Conservation (phyloP, 169 alveolate genomes). For the Plasmodium chabaudi region DNA sequence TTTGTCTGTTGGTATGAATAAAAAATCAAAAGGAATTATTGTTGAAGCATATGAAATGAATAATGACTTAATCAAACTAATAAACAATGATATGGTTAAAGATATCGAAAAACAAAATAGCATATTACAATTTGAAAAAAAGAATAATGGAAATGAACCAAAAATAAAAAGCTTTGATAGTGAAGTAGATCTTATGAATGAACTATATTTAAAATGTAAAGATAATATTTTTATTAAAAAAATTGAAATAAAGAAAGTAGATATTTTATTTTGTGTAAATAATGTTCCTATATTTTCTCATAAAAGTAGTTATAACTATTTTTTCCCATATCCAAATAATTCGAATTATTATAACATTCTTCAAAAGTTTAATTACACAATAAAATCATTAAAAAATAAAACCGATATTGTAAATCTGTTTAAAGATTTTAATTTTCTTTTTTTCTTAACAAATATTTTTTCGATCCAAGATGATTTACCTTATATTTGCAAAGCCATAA, state of each 20-base stretch:
- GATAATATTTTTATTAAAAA: conserved; percentile 49
- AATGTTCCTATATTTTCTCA: conserved; percentile 73
- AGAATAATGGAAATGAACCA: conserved; percentile 34
- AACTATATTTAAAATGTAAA: conserved; percentile 74
- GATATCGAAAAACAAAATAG: conserved; percentile 72
- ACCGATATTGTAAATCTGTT: conserved; percentile 49
- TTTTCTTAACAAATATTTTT: conserved; percentile 68
- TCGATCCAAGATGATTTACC: conserved; percentile 62
- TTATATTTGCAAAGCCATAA: conserved; percentile 50
- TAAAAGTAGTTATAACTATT: conserved; percentile 36
- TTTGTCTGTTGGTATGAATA: conserved; percentile 68
- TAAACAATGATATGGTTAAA: conserved; percentile 55
- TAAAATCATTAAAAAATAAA: conserved; percentile 37
- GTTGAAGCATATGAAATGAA: conserved; percentile 76
- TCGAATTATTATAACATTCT: conserved; percentile 45
- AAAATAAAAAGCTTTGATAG: conserved; percentile 66
- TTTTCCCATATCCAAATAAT: conserved; percentile 65
- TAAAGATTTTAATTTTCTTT: conserved; percentile 65
- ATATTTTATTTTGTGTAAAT: conserved; percentile 65
- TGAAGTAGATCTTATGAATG: conserved; percentile 74
- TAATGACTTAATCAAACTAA: conserved; percentile 47
- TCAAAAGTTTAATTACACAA: conserved; percentile 61
- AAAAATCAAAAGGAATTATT: conserved; percentile 36
- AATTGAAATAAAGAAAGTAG: conserved; percentile 54
- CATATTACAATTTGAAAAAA: conserved; percentile 64